Evolutionary conservation across 2,329 filamentous ascomycete species (phyloP).

Genomic region (Verticillium nonalfalfae): DNA sequence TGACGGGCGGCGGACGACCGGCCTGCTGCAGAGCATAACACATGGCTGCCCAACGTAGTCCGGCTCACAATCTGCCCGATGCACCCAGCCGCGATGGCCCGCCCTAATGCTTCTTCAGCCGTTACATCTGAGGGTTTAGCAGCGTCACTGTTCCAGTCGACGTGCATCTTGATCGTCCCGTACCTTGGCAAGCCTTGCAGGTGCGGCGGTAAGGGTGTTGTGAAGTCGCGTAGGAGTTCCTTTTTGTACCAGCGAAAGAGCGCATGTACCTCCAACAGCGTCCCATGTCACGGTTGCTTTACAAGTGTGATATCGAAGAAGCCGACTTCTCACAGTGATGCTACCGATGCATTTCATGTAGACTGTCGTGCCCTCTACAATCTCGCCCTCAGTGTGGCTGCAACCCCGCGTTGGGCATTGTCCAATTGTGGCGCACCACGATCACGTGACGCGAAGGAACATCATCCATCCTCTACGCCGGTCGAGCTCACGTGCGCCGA

Average conservation of each 20-base stretch:
- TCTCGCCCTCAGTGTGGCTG: slow-evolving; percentile 9
- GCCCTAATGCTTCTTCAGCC: not conserved
- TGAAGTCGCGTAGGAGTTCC: not conserved
- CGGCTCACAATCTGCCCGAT: not conserved
- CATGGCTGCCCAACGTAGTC: not conserved
- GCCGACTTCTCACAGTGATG: not conserved
- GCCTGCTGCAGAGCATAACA: not conserved
- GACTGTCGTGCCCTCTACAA: not conserved
- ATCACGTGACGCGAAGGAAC: not conserved
- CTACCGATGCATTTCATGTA: not conserved
- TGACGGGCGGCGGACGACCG: not conserved
- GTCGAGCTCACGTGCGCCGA: not conserved
- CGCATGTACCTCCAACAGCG: not conserved
- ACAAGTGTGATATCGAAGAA: not conserved
- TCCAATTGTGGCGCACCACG: not conserved
- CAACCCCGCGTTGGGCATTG: slow-evolving; percentile 2
- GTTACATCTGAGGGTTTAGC: not conserved
- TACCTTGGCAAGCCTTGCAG: not conserved
- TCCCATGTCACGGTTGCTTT: not conserved
- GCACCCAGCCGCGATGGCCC: not conserved
- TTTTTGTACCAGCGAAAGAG: not conserved
- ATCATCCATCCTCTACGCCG: not conserved
- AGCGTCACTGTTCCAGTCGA: not conserved
- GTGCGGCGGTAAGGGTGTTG: not conserved
- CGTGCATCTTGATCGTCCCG: not conserved